Evolutionary conservation across 352 stramenopile genomes (phyloP).

Genomic region (Phytophthora litchii): DNA sequence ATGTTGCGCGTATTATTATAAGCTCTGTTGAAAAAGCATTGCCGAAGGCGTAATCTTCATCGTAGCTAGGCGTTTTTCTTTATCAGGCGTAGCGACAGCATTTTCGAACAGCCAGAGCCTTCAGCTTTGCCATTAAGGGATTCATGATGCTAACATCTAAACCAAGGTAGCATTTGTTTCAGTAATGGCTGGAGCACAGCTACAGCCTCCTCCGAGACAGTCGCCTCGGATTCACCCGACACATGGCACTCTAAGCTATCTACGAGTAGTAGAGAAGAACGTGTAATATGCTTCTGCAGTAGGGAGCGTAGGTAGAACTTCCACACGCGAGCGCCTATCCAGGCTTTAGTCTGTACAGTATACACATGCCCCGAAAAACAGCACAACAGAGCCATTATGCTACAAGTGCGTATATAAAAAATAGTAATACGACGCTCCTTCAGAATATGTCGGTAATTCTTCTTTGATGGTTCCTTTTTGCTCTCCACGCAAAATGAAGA

Average conservation of each 20-base stretch:
- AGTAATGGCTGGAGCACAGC: conserved; percentile 7
- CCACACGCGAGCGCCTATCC: conserved; percentile 16
- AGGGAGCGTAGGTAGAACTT: conserved; percentile 21
- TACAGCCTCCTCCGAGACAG: background rate
- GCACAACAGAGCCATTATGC: background rate
- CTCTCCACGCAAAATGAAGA: conserved; percentile 18
- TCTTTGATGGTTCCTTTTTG: conserved; percentile 11
- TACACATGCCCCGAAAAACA: conserved; percentile 14
- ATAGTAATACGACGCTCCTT: conserved; percentile 1
- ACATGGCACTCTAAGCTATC: conserved; percentile 22
- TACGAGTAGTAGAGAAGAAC: conserved; percentile 11
- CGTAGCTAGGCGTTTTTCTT: conserved; percentile 10
- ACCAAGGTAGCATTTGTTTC: conserved; percentile 20
- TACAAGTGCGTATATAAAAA: background rate
- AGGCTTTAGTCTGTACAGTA: conserved; percentile 21
- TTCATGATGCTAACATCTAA: conserved; percentile 21
- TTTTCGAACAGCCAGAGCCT: conserved; percentile 9
- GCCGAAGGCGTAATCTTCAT: too few relatives aligned
- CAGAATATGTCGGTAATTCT: conserved; percentile 8
- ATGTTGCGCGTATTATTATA: too few relatives aligned
- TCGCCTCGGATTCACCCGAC: conserved; percentile 1
- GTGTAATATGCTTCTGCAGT: conserved; percentile 7
- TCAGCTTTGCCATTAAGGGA: conserved; percentile 10
- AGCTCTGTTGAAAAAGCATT: too few relatives aligned
- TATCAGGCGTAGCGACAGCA: background rate